Base-by-base conservation (phyloP, 495 filamentous ascomycete species). In the Paragyromitra xinjiangensis region DNA sequence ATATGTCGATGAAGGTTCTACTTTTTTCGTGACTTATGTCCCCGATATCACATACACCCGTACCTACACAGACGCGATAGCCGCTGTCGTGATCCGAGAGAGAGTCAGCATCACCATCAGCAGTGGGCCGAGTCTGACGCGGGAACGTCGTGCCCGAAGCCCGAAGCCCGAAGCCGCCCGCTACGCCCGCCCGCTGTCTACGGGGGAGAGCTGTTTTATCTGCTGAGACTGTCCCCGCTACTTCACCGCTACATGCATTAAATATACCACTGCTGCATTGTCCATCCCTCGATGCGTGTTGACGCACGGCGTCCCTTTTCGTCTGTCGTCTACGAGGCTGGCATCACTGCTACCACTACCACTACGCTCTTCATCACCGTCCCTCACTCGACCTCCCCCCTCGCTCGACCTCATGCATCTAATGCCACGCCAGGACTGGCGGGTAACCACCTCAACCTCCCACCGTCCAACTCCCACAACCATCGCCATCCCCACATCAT, bases 351-450 rank as follows among this genome's bases (percentile, higher is more conserved):
- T 12, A 19, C 48, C 8, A 7, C 29, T 26, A 5, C 61, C 24
- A 8, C 64, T 34, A 7, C 48, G 11, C 24, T 29, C 42, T 9
- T 62, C 62, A n/a, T 69, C 59, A 64, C 61, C 50, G 37, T 39
- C 37, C 50, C 66, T 40, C 45, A 19, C 45, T 44, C 66, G 24
- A 24, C 11, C 51, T 37, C 24, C 3, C 45, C 45, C 44, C 64
- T 34, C 40, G 5, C 40, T 37, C 64, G 24, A 24, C 11, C 51
- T 37, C 14, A 78, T 79, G 77, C 75, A 53, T 55, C 45, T 74
- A 19, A 78, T 81, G 79, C 79, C 69, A 37, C 74, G 74, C 45
- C 80, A 81, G 70, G 78, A 75, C 78, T 81, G 80, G 80, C 79
- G 80, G 42, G 80, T 64, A n/a, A 8, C 67, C 6, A 80, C 77